Evolutionary conservation across 805 yeast genomes (phyloP), one percentile per base, ranked within the genome.

Genomic region (Candida ficus): DNA sequence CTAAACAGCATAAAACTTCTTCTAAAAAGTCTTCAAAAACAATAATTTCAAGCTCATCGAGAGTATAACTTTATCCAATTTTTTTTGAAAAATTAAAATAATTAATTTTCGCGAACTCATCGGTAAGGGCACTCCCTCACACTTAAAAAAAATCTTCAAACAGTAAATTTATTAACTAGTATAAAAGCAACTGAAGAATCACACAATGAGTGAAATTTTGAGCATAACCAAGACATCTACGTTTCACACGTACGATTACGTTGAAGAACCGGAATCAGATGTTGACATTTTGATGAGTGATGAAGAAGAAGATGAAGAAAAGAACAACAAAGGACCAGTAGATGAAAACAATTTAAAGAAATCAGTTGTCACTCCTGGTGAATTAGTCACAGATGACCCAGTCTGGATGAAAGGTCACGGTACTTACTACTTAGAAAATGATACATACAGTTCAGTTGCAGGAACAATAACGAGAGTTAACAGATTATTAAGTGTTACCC

Each of bases 351-450:
- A 54, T 10, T 44, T 62, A 14, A 62, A 61, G 33, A 62, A 46
- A 7, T 50, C 63, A 11, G 63, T 93, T 9, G 95, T 91, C 16
- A 88, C 97, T 1, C 99, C 99, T 0, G 99, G 99, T 9, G 97
- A 93, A 59, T 66, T 90, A 37, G 85, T 93, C n/a, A 93, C 98
- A 0, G 93, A 86, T 51, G 98, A 93, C 56, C 86, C 96, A 7
- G 74, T 82, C 3, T 93, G 98, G 97, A 93, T 93, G 99, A 77
- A 95, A 57, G 99, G 99, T 23, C 99, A 91, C 57, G 99, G 99
- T 6, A 93, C 98, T 0, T 93, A 88, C 60, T 77, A 81, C 49
- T 64, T 83, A 29, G 79, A 78, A 26, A 83, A 82, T 49, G 68
- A 73, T 51, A 88, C 96, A 0, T 88, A 76, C 60, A 83, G 96